phyloP scores from a whole-genome alignment of 2,329 filamentous ascomycete species.

The Clarireedia homoeocarpa region DNA sequence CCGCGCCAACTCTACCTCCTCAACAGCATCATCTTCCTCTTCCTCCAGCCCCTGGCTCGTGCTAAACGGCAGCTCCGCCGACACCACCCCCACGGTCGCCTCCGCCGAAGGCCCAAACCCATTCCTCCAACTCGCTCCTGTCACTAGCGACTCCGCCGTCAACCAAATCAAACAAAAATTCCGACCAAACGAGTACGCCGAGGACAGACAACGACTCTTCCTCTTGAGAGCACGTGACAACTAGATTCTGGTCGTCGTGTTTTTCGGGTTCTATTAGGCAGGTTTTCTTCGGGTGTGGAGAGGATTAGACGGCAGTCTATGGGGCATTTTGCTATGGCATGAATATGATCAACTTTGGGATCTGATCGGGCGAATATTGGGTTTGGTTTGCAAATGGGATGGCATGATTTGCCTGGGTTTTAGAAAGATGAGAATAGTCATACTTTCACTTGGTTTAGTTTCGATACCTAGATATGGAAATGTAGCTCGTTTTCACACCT shows the following conservation, averaged over 20 bases:
- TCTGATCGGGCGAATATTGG: neutral
- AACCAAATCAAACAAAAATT: neutral
- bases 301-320: no score
- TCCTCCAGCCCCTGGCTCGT: conserved; percentile 1
- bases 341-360: neutral
- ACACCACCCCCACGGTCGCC: neutral
- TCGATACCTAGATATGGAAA: neutral
- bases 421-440: neutral
- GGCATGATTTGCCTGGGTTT: neutral
- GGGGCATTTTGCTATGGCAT: no score
- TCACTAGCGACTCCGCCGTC: neutral
- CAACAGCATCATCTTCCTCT: neutral
- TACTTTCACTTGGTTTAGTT: neutral
- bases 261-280: neutral
- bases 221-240: conserved; percentile 6
- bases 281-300: neutral
- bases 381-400: neutral
- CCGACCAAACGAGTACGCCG: neutral
- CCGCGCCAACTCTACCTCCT: conserved; percentile 3
- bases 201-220: conserved; percentile 6
- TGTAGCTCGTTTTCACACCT: neutral
- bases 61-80: neutral
- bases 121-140: conserved; percentile 5
- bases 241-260: neutral
- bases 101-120: neutral